Evolutionary conservation across 2,329 filamentous ascomycete species (phyloP).

Genomic region (Pestalotiopsis fici): DNA sequence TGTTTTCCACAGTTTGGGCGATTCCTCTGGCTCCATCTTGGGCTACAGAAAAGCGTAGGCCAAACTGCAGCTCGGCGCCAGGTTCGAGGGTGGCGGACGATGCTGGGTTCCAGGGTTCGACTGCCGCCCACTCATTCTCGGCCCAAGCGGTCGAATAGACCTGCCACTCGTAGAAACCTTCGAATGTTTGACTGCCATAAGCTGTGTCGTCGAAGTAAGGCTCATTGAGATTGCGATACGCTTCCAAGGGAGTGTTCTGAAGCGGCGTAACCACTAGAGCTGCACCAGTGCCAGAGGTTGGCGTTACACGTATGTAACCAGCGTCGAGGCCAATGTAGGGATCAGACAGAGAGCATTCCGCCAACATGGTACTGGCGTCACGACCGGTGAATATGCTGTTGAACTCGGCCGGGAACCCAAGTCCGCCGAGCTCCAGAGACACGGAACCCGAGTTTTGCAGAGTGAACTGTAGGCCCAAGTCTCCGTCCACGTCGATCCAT

Average conservation of each 20-base stretch:
- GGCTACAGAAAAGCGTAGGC: constrained; percentile 51
- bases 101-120: constrained; percentile 55
- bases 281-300: constrained; percentile 51
- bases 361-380: constrained; percentile 46
- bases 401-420: constrained; percentile 61
- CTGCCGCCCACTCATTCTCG: constrained; percentile 54
- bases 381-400: constrained; percentile 62
- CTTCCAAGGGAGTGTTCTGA: constrained; percentile 49
- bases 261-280: constrained; percentile 57
- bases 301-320: constrained; percentile 56
- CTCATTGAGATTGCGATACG: constrained; percentile 55
- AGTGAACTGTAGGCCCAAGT: constrained; percentile 53
- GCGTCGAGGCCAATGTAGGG: constrained; percentile 62
- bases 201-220: constrained; percentile 34
- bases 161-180: constrained; percentile 64
- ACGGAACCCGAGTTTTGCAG: constrained; percentile 43
- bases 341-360: constrained; percentile 55
- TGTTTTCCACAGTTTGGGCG: constrained; percentile 43
- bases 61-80: constrained; percentile 47
- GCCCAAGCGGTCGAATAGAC: constrained; percentile 54
- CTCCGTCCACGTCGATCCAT: constrained; percentile 50
- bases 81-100: constrained; percentile 45
- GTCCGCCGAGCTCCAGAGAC: constrained; percentile 53
- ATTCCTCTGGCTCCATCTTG: constrained; percentile 44
- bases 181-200: constrained; percentile 57